A percentile compares a stretch with the other conserved stretches of the same genome.
Evolutionary conservation across 345 rosid genomes (phyloP).

Genomic region (Lumnitzera littorea): DNA sequence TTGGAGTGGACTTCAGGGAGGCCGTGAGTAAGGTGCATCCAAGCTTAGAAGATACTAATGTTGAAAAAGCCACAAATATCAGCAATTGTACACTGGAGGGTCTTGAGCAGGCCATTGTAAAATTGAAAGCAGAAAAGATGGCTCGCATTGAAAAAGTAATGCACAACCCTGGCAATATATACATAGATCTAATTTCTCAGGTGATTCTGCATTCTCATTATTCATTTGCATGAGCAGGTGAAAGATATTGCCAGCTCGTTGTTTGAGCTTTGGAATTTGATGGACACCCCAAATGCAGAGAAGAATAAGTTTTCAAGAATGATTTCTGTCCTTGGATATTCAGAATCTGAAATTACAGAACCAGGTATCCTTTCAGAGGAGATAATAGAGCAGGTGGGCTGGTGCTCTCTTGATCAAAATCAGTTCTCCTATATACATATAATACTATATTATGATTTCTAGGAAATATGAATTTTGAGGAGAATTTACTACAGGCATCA

Average conservation of each 20-base stretch:
- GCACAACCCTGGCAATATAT: background rate
- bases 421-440: background rate
- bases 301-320: conserved; percentile 49
- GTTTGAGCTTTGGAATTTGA: conserved; percentile 81
- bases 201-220: too few relatives aligned
- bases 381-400: conserved; percentile 62
- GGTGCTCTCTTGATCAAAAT: background rate
- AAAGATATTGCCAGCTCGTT: conserved; percentile 51
- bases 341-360: conserved; percentile 59
- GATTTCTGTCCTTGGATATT: conserved; percentile 39
- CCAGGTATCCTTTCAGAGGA: conserved; percentile 62
- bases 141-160: conserved; percentile 68
- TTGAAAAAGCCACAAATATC: conserved; percentile 78
- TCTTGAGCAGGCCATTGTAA: conserved; percentile 56
- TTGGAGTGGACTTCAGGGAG: conserved; percentile 77
- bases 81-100: conserved; percentile 75
- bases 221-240: conserved; percentile 34
- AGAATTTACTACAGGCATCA: conserved; percentile 43
- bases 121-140: conserved; percentile 65
- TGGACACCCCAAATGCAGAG: conserved; percentile 80
- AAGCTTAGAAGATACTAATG: conserved; percentile 58
- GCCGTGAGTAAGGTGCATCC: conserved; percentile 88
- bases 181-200: too few relatives aligned
- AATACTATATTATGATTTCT: background rate
- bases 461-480: background rate